phyloP scores from a whole-genome alignment of 2,329 filamentous ascomycete species.

The Diaporthe vexans region DNA sequence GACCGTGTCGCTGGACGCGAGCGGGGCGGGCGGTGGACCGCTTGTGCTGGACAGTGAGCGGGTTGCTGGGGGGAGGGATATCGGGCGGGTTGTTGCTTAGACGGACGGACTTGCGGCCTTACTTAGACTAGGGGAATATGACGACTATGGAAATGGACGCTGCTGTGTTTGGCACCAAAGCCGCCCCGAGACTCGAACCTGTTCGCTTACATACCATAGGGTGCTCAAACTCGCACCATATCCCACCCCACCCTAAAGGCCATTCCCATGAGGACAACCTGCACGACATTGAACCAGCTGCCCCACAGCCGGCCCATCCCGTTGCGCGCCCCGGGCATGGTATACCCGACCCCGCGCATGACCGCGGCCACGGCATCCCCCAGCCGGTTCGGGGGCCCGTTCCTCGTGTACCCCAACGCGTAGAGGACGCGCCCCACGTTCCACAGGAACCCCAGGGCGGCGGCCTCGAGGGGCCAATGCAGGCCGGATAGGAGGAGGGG shows the following conservation, averaged over 20 bases:
- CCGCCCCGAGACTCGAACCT: not conserved
- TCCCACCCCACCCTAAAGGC: not conserved
- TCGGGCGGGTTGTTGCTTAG: constrained; percentile 55
- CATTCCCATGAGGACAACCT: not conserved
- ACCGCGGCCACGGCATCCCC: not conserved
- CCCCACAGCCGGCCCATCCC: not conserved
- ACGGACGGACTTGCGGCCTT: too few relatives aligned
- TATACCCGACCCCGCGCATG: not conserved
- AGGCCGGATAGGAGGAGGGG: not conserved
- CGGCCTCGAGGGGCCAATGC: not conserved
- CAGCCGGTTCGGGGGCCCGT: not conserved
- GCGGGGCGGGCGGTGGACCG: constrained; percentile 74
- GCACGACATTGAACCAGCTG: not conserved
- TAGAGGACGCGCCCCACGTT: not conserved
- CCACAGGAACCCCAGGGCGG: not conserved
- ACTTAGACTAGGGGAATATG: not conserved
- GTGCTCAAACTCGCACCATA: too few relatives aligned
- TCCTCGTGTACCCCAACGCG: not conserved
- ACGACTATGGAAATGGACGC: not conserved
- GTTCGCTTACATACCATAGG: too few relatives aligned
- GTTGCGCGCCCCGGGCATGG: not conserved
- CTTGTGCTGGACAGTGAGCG: constrained; percentile 75
- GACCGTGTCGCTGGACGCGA: constrained; percentile 79
- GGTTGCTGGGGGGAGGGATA: constrained; percentile 37
- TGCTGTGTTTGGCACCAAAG: not conserved